Conservation (phyloP, 1,284 basidiomycete species). For the Rhodotorula sp. region DNA sequence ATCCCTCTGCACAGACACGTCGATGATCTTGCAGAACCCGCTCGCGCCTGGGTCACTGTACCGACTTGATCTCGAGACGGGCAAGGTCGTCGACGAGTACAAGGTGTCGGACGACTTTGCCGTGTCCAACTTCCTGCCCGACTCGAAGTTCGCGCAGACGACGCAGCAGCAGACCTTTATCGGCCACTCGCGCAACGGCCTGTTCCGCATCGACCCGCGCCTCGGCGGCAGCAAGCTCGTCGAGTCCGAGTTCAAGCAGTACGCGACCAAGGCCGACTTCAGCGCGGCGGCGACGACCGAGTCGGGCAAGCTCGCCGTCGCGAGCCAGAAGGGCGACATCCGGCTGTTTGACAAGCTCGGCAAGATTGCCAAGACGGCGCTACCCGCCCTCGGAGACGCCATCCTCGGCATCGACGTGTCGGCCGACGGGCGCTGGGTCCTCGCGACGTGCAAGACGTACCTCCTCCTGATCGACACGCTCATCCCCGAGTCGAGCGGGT, state of each 20-base stretch:
- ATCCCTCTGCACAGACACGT: slow-evolving; percentile 62
- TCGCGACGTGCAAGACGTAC: slow-evolving; percentile 95
- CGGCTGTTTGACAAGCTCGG: slow-evolving; percentile 93
- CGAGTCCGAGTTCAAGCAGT: slow-evolving; percentile 94
- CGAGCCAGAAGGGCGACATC: slow-evolving; percentile 95
- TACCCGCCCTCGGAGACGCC: slow-evolving; percentile 92
- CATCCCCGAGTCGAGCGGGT: slow-evolving; percentile 56
- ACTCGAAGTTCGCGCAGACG: slow-evolving; percentile 92
- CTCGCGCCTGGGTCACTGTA: slow-evolving; percentile 80
- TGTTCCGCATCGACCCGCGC: slow-evolving; percentile 97
- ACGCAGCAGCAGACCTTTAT: slow-evolving; percentile 91
- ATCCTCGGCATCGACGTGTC: slow-evolving; percentile 91
- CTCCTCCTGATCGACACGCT: slow-evolving; percentile 92
- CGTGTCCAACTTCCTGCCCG: slow-evolving; percentile 86
- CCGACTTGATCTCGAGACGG: slow-evolving; percentile 90
- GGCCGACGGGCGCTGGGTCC: slow-evolving; percentile 88
- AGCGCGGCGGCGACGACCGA: slow-evolving; percentile 89
- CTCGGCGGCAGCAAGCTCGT: slow-evolving; percentile 87
- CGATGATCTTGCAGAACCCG: slow-evolving; percentile 93
- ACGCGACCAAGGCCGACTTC: slow-evolving; percentile 92
- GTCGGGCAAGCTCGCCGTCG: slow-evolving; percentile 83
- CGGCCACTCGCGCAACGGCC: slow-evolving; percentile 86
- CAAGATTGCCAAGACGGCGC: slow-evolving; percentile 98
- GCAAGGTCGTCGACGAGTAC: slow-evolving; percentile 98
- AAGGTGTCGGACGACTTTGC: slow-evolving; percentile 86